A percentile compares a stretch with the other conserved stretches of the same genome.
These are phyloP conservation scores for Pelagomonas calceolata DNA, from an alignment of 108 stramenopile species.

Conservation along the genomic window DNA sequence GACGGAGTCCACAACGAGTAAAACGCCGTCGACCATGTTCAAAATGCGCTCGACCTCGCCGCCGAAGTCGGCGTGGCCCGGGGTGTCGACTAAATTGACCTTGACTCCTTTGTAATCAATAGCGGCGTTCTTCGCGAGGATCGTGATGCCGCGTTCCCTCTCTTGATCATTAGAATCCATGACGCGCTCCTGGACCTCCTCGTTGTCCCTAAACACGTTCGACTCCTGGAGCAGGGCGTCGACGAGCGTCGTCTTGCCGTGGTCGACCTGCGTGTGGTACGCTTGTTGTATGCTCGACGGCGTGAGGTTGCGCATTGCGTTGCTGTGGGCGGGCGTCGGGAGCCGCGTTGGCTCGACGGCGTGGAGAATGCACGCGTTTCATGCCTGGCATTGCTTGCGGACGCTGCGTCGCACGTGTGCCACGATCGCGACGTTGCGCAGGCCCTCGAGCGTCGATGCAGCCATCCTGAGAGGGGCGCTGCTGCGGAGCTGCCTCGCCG, in stretches of 20 bases:
- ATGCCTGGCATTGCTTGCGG: too few species aligned
- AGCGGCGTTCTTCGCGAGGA: constrained; percentile 91
- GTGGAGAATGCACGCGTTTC: too few species aligned
- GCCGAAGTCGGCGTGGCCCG: constrained; percentile 97
- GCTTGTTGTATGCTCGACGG: too few species aligned
- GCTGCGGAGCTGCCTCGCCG: too few species aligned
- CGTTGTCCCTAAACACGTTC: constrained; percentile 79
- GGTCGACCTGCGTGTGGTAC: too few species aligned
- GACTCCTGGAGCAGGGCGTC: constrained; percentile 86
- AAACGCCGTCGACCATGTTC: constrained; percentile 94
- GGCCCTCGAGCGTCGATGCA: constrained; percentile 6
- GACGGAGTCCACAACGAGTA: constrained; percentile 90
- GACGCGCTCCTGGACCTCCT: constrained; percentile 75
- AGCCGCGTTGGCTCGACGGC: too few species aligned
- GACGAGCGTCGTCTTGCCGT: constrained; percentile 94
- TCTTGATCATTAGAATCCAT: constrained; percentile 99
- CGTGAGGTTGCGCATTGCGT: constrained; percentile 25
- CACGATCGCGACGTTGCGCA: constrained; percentile 73
- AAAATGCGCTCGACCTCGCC: constrained; percentile 96
- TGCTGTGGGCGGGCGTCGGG: too few species aligned
- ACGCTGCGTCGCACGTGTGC: constrained; percentile 40
- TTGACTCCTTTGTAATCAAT: constrained; percentile 80
- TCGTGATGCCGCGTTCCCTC: constrained; percentile 95
- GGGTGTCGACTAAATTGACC: constrained; percentile 98
- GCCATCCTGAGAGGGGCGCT: not conserved